Base-by-base conservation (phyloP, 768 basidiomycete species). In the Boletus vermiculosoides region DNA sequence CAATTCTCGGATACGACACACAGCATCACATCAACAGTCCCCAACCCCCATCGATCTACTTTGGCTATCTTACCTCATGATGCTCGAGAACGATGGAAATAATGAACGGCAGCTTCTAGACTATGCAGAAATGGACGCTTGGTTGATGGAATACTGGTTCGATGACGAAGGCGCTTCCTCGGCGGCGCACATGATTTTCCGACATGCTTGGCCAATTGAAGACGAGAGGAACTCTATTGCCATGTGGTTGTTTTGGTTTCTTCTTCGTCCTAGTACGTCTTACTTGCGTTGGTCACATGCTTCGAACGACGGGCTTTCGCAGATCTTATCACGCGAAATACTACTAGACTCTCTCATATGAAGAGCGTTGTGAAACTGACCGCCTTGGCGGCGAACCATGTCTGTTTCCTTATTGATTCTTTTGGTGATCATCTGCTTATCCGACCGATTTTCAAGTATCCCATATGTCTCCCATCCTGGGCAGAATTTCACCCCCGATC, bases 171-270 rank as follows among this genome's bases (percentile, higher is more conserved):
- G 88, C 3, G 78, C 83, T 28, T 88, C 87, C 25, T 69, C 70
- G 37, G 81, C 83, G 0, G 72, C 72, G 23, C 63, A 69, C 37
- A 68, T 67, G 40, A 74, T 85, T 23, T 66, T 63, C n/a, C 68
- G 61, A 10, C 79, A 80, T 22, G 58, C 66, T 4, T 92, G 90
- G 88, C 86, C 85, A 0, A 66, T 72, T 37, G 80, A 83, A 48
- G 75, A 79, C 53, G 76, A 76, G 58, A 73, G 76, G 20, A 81
- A 78, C 45, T 76, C 85, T 4, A 67, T 90, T 45, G 87, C 84
- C 4, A 86, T 90, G 82, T 92, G 88, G 90, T 65, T 92, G 18
- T 82, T 88, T 63, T 92, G 89, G 88, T 83, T 88, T 61, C 71
- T 91, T 37, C 67, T 90, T 16, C 76, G 75, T 23, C 80, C 82